Base-by-base conservation (phyloP, 139 green algal species). In the Chlorella sp. region DNA sequence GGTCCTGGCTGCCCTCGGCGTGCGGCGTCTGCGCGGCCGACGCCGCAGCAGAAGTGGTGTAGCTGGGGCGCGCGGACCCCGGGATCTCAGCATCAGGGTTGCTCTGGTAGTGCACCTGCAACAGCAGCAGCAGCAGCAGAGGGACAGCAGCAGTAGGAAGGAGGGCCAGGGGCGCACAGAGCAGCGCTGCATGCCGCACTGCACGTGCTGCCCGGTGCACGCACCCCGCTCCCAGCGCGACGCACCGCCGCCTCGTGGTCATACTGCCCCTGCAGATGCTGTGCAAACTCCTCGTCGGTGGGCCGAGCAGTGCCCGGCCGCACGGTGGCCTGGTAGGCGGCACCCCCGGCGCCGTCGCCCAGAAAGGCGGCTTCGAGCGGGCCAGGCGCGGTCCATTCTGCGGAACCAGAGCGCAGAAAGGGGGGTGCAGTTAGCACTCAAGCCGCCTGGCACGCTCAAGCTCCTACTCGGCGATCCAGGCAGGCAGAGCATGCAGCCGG, bases 261-360 rank as follows among this genome's bases (percentile, higher is more conserved):
- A 1, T 63, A 62, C 25, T 61, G 27, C 45, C 48, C 27, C 67
- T 74, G 67, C 67, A 74, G 67, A 7, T 29, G 35, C 25, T 46
- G 25, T 27, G 67, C 67, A 15, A 60, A 46, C 67, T 74, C 67
- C 67, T 74, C 67, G 27, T 74, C 67, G 35, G 9, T 67, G n/a
- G n/a, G 14, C 29, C 27, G 15, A 21, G 33, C 9, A 9, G 56
- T 9, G 56, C 23, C 56, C 33, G 23, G 23, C 21, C 9, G 23
- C 0, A 9, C 21, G 11, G 33, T 15, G 23, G 56, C 23, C 56
- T 63, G 56, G 56, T 38, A 63, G 23, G 29, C 23, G 23, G 14
- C 23, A 21, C 56, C 29, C 15, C 11, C 56, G 29, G 56, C 56
- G 33, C 23, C 46, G 17, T 27, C 46, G 17, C 46, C 14, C 17